These are phyloP conservation scores for Kuraishia hungarica DNA, from an alignment of 805 yeast species.

Conservation along the genomic window DNA sequence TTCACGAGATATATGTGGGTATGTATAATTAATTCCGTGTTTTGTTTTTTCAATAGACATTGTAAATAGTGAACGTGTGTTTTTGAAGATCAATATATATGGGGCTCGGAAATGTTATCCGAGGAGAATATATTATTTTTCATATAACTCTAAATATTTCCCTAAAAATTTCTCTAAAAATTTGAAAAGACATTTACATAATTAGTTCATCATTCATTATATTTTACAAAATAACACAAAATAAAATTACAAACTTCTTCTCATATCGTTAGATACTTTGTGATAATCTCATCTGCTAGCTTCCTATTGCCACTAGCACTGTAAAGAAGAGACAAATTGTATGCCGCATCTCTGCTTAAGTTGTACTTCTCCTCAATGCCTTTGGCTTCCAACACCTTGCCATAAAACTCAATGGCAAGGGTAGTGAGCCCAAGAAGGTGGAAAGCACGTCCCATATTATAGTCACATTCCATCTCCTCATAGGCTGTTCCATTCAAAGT, in stretches of 20 bases:
- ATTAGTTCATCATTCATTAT: not conserved
- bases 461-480: constrained; percentile 70
- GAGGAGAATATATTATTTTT: no score
- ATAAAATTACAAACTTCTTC: no score
- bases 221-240: not conserved
- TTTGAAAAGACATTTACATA: not conserved
- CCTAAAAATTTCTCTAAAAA: no score
- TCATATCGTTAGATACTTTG: constrained; percentile 38
- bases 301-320: constrained; percentile 63
- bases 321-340: constrained; percentile 71
- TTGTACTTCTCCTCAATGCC: constrained; percentile 40
- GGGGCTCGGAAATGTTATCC: no score
- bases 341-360: constrained; percentile 73
- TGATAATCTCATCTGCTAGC: constrained; percentile 57
- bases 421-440: constrained; percentile 74
- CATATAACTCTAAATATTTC: no score
- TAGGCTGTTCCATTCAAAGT: constrained; percentile 24
- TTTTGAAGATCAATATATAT: no score
- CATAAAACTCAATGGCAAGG: constrained; percentile 67
- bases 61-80: no score
- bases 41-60: no score
- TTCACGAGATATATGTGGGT: no score
- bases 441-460: constrained; percentile 77
- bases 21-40: no score
- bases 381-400: constrained; percentile 45